A percentile compares a stretch with the other conserved stretches of the same genome.
These are phyloP conservation scores for Benincasa hispida DNA, from an alignment of 306 rosid species.

Conservation along the genomic window DNA sequence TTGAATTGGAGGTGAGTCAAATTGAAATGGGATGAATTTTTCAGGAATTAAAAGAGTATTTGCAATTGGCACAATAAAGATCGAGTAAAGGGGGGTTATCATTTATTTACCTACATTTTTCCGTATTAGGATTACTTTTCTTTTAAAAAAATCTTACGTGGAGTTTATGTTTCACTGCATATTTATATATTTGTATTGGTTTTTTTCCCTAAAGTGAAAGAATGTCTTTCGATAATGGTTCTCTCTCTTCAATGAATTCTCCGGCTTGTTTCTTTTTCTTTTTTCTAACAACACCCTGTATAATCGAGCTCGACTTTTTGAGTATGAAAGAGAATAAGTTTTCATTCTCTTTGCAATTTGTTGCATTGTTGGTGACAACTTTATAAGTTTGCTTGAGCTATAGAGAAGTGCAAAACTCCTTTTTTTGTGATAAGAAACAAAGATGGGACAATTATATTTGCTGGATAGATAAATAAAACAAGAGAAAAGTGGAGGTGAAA, in stretches of 20 bases:
- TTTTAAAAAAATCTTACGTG: background rate
- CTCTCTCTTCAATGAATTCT: background rate
- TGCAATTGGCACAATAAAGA: background rate
- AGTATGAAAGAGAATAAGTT: background rate
- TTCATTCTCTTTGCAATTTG: background rate
- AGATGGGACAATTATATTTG: background rate
- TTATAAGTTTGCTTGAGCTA: background rate
- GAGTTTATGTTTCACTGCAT: background rate
- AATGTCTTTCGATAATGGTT: background rate
- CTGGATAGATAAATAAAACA: background rate
- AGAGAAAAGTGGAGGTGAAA: background rate
- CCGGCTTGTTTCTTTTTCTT: background rate
- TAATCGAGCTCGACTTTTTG: background rate
- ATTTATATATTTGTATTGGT: background rate
- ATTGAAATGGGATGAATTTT: background rate
- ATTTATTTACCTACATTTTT: background rate
- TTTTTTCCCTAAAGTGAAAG: background rate
- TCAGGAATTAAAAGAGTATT: background rate
- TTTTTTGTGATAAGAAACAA: too few species aligned
- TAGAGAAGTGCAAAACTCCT: background rate
- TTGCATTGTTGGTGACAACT: background rate
- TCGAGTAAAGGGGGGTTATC: background rate
- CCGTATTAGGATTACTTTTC: background rate
- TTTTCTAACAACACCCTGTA: background rate
- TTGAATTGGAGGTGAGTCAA: background rate